Evolutionary conservation across 441 rosid genomes (phyloP), one percentile per base, ranked within the genome.

Genomic region (Populus hybrid): DNA sequence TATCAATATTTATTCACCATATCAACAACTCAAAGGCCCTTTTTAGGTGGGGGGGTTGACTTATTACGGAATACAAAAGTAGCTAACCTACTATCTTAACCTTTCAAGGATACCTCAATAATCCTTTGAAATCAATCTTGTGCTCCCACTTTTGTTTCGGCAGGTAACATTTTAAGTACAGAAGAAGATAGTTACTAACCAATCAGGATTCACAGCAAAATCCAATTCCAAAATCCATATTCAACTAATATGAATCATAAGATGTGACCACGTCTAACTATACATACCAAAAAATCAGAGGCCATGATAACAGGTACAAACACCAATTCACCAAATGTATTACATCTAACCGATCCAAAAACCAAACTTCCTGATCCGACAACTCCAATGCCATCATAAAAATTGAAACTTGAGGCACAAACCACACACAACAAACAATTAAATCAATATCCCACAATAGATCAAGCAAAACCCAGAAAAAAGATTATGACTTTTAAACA

Each of bases 401-500:
- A 68, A 42, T 38, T 18, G 30, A 75, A 42, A 78, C 53, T 19
- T 36, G 24, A 74, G 46, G 73, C 46, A 70, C 14, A 67, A 75
- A 68, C 40, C 28, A 38, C 24, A 50, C 30, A 42, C 61, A 53
- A 16, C n/a, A 1, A 75, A 19, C 36, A 40, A 32, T 59, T 24
- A 42, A 32, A 30, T 24, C 16, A 70, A 30, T 23, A 53, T 24
- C 63, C 80, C 74, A 67, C 40, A 73, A 63, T 26, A 70, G 79
- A 85, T 75, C 79, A 76, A 67, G 72, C 73, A 64, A 70, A 76
- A 74, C 74, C 73, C 67, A 72, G 9, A 59, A 53, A 79, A 77
- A 59, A 71, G 0, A n/a, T 50, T 9, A n/a, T 19, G 46, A 21
- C 63, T 79, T 71, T 34, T 5, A 50, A 69, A 1, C 24, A 68